These are phyloP conservation scores for Pythium dissimile DNA, from an alignment of 352 stramenopile species.

Conservation along the genomic window DNA sequence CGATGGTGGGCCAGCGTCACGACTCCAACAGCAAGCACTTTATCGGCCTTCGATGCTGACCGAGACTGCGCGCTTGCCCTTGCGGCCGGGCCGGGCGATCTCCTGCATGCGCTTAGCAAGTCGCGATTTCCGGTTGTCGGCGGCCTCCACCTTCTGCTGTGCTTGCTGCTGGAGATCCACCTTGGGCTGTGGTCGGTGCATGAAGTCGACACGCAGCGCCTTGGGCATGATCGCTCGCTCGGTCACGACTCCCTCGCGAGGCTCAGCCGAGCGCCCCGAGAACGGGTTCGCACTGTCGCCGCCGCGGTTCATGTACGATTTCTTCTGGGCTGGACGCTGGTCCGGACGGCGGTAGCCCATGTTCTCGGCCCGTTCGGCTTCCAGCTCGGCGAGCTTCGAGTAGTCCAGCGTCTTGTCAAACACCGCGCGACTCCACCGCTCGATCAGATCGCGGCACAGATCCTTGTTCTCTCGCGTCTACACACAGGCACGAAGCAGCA, in stretches of 20 bases:
- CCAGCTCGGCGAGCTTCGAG: slow-evolving; percentile 79
- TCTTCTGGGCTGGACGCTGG: slow-evolving; percentile 10
- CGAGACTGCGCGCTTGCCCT: slow-evolving; percentile 65
- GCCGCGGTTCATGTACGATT: slow-evolving; percentile 8
- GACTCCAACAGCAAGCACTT: slow-evolving; percentile 3
- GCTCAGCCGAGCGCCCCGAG: slow-evolving; percentile 22
- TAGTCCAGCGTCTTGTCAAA: slow-evolving; percentile 89
- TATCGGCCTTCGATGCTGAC: slow-evolving; percentile 86
- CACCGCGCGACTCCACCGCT: slow-evolving; percentile 84
- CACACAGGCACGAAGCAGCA: neutral
- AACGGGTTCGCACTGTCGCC: slow-evolving; percentile 54
- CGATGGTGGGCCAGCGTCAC: neutral
- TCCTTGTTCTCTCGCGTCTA: slow-evolving; percentile 87
- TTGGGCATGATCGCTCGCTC: slow-evolving; percentile 69
- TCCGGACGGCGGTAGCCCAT: slow-evolving; percentile 65
- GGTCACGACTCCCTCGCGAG: slow-evolving; percentile 36
- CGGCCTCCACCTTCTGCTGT: slow-evolving; percentile 53
- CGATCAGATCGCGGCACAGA: slow-evolving; percentile 76
- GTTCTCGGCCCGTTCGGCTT: slow-evolving; percentile 84
- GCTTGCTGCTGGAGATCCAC: slow-evolving; percentile 61
- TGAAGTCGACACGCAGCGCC: slow-evolving; percentile 77
- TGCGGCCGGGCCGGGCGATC: slow-evolving; percentile 74
- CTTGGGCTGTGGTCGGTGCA: slow-evolving; percentile 81
- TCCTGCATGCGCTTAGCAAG: slow-evolving; percentile 87
- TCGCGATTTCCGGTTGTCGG: slow-evolving; percentile 75